Conservation (phyloP, 768 basidiomycete genomes). For the Agaricus subrufescens region DNA sequence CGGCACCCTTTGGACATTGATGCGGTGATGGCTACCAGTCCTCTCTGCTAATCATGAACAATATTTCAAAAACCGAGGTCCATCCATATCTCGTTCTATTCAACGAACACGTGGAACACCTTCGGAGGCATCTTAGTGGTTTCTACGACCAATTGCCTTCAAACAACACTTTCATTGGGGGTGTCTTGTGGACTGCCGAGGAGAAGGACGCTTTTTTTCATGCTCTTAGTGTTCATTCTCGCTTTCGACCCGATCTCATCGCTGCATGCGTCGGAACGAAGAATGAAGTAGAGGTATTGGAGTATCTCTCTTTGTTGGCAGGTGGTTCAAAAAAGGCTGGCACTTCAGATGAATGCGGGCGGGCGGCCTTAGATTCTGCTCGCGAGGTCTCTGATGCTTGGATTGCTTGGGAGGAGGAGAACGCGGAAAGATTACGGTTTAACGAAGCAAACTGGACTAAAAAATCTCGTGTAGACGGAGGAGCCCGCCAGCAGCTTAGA, state of each 20-base stretch:
- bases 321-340: slow-evolving; percentile 17
- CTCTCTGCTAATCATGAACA: no score
- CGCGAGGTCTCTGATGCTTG: slow-evolving; percentile 48
- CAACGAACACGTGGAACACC: not conserved
- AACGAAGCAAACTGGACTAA: slow-evolving; percentile 23
- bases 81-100: slow-evolving; percentile 5
- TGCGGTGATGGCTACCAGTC: no score
- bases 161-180: not conserved
- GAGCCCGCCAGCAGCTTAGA: not conserved
- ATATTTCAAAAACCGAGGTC: not conserved
- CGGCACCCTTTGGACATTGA: not conserved
- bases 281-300: slow-evolving; percentile 59
- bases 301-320: slow-evolving; percentile 58
- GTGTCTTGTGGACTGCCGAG: slow-evolving; percentile 54
- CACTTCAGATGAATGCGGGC: slow-evolving; percentile 44
- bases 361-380: slow-evolving; percentile 64
- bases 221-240: slow-evolving; percentile 59
- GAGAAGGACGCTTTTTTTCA: slow-evolving; percentile 75
- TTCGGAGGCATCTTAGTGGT: not conserved
- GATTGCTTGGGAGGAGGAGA: slow-evolving; percentile 42
- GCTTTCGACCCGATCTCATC: slow-evolving; percentile 74
- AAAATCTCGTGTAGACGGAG: not conserved
- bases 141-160: not conserved
- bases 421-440: slow-evolving; percentile 25
- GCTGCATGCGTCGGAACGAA: slow-evolving; percentile 63